Evolutionary conservation across 148 eudicot species (phyloP), one percentile per base, ranked within the genome.

Genomic region (Persicaria tinctoria): DNA sequence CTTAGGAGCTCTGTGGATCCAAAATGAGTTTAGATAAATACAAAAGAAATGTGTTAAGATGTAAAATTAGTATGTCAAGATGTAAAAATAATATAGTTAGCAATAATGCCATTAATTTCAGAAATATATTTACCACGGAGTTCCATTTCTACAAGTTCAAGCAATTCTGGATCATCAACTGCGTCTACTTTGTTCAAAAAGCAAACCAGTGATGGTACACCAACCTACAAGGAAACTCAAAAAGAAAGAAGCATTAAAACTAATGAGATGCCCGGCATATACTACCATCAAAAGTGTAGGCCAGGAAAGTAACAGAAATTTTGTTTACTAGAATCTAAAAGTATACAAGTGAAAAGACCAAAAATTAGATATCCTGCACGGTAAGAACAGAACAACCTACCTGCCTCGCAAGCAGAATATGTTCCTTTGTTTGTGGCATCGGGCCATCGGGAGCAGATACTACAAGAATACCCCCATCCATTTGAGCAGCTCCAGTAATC

Each of bases 401-500:
- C 97, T 92, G 99, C 17, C 91, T 91, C 50, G 99, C 99, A 75
- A 92, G 96, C 55, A 92, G 84, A 80, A 92, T 92, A 78, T 95
- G 99, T 74, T 95, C 97, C 84, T 95, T 95, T 56, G 99, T 95
- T 77, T 95, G 97, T 46, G 99, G 99, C 99, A 95, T 92, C 59
- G 94, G 97, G 47, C 99, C 97, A 82, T 95, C 99, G 50, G 97
- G 99, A 57, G 93, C 93, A 82, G 99, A 95, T 51, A 92, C 97
- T 78, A 90, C 97, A 60, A 92, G 86, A 80, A 92, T 89, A 76
- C 94, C 99, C 16, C 96, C 97, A 87, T 92, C 99, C 94, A 95
- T 92, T 82, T 95, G 99, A 75, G 99, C 97, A 81, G 97, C 99
- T 77, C 97, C 97, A 76, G 97, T 92, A 73, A 95, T 92, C 99